phyloP scores from a whole-genome alignment of 345 rosid genomes.

The Pistacia vera region DNA sequence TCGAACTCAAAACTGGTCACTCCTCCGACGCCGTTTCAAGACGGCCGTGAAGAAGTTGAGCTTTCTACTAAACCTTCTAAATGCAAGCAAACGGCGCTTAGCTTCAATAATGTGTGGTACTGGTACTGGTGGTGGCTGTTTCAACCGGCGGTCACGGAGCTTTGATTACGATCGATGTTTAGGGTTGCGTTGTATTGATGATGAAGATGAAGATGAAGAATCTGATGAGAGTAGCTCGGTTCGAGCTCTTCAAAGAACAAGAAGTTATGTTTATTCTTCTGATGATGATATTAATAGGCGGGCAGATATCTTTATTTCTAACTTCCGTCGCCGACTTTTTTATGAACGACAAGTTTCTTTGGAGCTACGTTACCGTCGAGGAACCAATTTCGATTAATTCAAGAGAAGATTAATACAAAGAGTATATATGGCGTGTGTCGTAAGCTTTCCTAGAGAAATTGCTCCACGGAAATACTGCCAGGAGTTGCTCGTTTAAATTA shows the following conservation, averaged over 20 bases:
- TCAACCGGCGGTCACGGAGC: conserved; percentile 22
- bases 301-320: conserved; percentile 46
- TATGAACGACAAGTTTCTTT: conserved; percentile 46
- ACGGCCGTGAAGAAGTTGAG: conserved; percentile 31
- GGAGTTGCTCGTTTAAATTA: too few species aligned
- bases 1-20: conserved; percentile 4
- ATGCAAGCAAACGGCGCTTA: conserved; percentile 24
- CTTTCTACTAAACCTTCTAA: conserved; percentile 16
- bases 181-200: conserved; percentile 30
- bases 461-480: not conserved
- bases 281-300: conserved; percentile 40
- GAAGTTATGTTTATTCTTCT: conserved; percentile 27
- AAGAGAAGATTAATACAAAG: not conserved
- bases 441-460: not conserved
- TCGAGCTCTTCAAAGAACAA: conserved; percentile 34
- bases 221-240: conserved; percentile 12
- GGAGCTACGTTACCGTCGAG: conserved; percentile 31
- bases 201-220: conserved; percentile 24
- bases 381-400: conserved; percentile 18
- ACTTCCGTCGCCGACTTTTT: conserved; percentile 43
- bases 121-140: not conserved
- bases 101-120: conserved; percentile 12
- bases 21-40: conserved; percentile 25
- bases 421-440: too few species aligned
- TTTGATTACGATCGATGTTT: conserved; percentile 28